Evolutionary conservation across 1,139 yeast species (phyloP).

Genomic region (Geotrichum reessii): DNA sequence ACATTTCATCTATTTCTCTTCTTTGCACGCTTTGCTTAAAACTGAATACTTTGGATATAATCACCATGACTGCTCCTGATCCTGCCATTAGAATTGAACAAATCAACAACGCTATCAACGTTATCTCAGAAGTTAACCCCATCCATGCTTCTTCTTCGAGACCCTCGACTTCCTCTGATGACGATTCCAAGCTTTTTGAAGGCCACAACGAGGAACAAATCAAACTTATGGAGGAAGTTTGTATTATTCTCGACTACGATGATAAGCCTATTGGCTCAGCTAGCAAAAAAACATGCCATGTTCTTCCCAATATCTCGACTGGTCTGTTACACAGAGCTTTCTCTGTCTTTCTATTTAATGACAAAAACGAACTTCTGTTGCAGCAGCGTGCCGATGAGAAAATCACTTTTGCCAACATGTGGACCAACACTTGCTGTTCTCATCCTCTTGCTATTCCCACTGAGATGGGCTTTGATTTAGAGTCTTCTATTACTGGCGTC

Average conservation of each 20-base stretch:
- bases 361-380: slow-evolving; percentile 65
- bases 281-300: slow-evolving; percentile 80
- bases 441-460: slow-evolving; percentile 84
- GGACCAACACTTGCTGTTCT: slow-evolving; percentile 99
- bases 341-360: slow-evolving; percentile 84
- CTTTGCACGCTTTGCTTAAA: not conserved
- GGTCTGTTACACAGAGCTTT: slow-evolving; percentile 94
- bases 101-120: slow-evolving; percentile 5
- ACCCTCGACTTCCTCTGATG: slow-evolving; percentile 20
- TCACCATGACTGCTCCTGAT: slow-evolving; percentile 6
- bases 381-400: slow-evolving; percentile 96
- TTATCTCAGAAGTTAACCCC: slow-evolving; percentile 48
- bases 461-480: slow-evolving; percentile 65
- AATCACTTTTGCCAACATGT: slow-evolving; percentile 90
- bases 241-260: slow-evolving; percentile 84
- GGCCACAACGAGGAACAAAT: slow-evolving; percentile 96
- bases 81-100: slow-evolving; percentile 3
- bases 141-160: slow-evolving; percentile 12
- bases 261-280: slow-evolving; percentile 90
- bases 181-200: slow-evolving; percentile 43
- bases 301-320: slow-evolving; percentile 76
- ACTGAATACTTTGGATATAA: not conserved
- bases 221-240: slow-evolving; percentile 90
- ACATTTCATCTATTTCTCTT: not conserved
- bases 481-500: slow-evolving; percentile 67